Percentiles rank a stretch among this genome's conserved stretches.
Evolutionary conservation across 1,284 basidiomycete genomes (phyloP).

Genomic region (Boletus mariae): DNA sequence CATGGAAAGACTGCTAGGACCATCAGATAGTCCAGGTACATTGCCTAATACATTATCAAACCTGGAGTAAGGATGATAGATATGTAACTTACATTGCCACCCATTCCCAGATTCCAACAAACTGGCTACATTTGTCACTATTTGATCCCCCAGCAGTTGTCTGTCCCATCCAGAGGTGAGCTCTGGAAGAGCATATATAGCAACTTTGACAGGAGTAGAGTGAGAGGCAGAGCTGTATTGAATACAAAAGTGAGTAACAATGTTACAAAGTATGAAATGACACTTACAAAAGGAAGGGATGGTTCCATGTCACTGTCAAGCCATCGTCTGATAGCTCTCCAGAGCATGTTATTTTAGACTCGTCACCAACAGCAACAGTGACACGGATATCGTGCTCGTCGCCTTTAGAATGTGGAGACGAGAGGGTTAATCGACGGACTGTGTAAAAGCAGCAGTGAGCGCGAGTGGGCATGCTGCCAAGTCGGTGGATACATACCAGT

Average conservation of each 20-base stretch:
- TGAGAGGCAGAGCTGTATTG: neutral
- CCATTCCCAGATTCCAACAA: neutral
- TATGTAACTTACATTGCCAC: neutral
- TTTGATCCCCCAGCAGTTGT: too few relatives aligned
- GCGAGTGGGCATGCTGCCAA: neutral
- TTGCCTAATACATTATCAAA: neutral
- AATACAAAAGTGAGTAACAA: neutral
- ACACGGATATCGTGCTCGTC: neutral
- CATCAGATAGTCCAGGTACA: neutral
- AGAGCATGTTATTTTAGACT: neutral
- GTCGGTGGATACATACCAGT: neutral
- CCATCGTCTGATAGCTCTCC: neutral
- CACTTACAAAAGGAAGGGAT: neutral
- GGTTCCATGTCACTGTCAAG: neutral
- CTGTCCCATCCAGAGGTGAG: too few relatives aligned
- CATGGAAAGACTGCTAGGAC: neutral
- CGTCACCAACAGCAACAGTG: neutral
- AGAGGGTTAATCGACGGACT: neutral
- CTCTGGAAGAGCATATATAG: neutral
- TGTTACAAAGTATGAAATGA: neutral
- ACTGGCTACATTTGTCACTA: too few relatives aligned
- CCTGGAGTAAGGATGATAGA: neutral
- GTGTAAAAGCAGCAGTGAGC: neutral
- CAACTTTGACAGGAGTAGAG: neutral
- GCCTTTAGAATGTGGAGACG: neutral